Evolutionary conservation across 805 yeast species (phyloP), one percentile per base, ranked within the genome.

Genomic region (Hanseniaspora lachancei): DNA sequence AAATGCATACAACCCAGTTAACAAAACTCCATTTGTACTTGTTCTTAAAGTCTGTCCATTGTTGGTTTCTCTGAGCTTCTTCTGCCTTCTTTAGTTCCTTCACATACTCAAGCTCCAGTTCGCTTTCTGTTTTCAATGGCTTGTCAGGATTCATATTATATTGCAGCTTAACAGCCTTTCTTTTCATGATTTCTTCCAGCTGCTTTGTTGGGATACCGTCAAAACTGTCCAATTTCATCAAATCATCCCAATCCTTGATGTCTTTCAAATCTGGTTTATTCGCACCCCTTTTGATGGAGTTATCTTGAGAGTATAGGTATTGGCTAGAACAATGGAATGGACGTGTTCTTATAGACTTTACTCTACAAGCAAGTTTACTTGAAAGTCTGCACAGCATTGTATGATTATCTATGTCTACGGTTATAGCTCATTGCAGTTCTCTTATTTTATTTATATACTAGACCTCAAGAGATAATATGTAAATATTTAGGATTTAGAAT

Each of bases 121-220:
- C 64, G 5, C 44, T 46, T 18, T 53, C 56, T 21, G 56, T 53
- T 39, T 53, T 44, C 16, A 53, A 6, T 0, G 42, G 34, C 34
- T 39, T 53, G 34, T 46, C 34, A 13, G 56, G 56, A 38, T 53
- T 53, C 24, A 53, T 29, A 3, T 20, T 34, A 24, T 53, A 39
- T 15, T 66, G 63, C 38, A 68, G 56, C 51, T 66, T 64, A 41
- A 60, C 58, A 5, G 70, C 65, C 47, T 64, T 63, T 46, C 66
- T 65, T 57, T 65, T 62, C 20, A 68, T 65, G 20, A 68, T 57
- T 32, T 53, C 60, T 21, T 62, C 63, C 8, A 68, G 63, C 32
- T 68, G 49, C 38, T 62, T 63, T n/a, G 72, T 69, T 41, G 67
- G 69, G 9, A 68, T 67, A 47, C 61, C 62, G 23, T 68, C 69